Base-by-base conservation (phyloP, 257 asterid species). In the Fraxinus americana region DNA sequence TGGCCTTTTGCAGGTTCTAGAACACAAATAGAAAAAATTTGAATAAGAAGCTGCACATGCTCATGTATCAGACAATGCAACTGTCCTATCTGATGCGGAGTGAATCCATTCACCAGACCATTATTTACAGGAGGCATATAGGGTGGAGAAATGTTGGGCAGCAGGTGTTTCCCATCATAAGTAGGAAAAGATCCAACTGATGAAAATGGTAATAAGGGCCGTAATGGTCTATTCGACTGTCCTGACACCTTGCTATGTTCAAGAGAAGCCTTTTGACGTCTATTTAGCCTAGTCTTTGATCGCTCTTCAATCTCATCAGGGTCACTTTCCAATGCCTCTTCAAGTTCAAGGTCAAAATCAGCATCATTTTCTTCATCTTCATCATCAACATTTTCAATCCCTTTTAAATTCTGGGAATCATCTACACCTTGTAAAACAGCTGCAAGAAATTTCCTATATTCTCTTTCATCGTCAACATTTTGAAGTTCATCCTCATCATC, bases 351-450 rank as follows among this genome's bases (percentile, higher is more conserved):
- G 90, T 93, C 99, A 87, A 93, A 92, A 77, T 93, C 99, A n/a
- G 97, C 99, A 90, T 96, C 99, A 84, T 91, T 96, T 43, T 95
- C 98, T 84, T 94, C 99, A 80, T 93, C 98, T 81, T 93, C 99
- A 75, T 95, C 99, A 70, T 96, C 98, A 57, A 52, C 93, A 87
- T 86, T 91, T 75, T 77, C 89, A 80, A 82, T 91, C 67, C 72
- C 97, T 59, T 82, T 88, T 43, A 79, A 72, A 88, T 81, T 86
- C 77, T 79, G 88, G 81, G 87, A 73, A 80, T 82, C 90, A 79
- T 91, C 97, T 70, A 83, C 82, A n/a, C 97, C 98, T 72, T 81
- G 89, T 79, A 91, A 85, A 83, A 96, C 95, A 79, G 92, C 97
- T 30, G 97, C 96, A 87, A 93, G 97, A 83, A 96, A 96, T 78